phyloP scores from a whole-genome alignment of 1,284 basidiomycete genomes.

The Ustilago esculenta region DNA sequence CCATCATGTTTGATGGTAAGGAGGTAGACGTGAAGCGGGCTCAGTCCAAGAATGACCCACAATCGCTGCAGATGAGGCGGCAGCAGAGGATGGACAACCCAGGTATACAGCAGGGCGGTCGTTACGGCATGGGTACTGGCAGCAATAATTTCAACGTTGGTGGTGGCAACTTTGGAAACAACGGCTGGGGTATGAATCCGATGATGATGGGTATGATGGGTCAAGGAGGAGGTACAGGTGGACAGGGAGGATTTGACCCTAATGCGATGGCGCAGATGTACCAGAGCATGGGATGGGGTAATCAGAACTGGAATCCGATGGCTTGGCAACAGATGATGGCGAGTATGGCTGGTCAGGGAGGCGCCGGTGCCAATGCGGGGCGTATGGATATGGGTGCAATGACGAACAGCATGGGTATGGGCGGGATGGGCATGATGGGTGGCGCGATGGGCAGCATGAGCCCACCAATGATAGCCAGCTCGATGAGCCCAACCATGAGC shows the following conservation, averaged over 20 bases:
- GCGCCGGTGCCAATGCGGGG: constrained; percentile 38
- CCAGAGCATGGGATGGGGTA: constrained; percentile 70
- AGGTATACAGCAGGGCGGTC: constrained; percentile 11
- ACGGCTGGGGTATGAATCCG: constrained; percentile 66
- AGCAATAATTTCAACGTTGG: constrained; percentile 71
- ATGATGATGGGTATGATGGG: constrained; percentile 70
- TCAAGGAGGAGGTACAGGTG: constrained; percentile 35
- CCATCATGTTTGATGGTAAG: constrained; percentile 67
- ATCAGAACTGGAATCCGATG: constrained; percentile 63
- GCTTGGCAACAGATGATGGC: constrained; percentile 65
- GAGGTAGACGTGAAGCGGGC: constrained; percentile 88
- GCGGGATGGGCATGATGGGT: constrained; percentile 68
- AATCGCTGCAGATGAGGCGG: constrained; percentile 29
- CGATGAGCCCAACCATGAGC: constrained; percentile 51
- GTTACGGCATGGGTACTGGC: constrained; percentile 19
- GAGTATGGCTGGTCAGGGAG: constrained; percentile 34
- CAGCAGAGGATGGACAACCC: constrained; percentile 29
- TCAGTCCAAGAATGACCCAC: constrained; percentile 48
- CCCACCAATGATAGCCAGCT: constrained; percentile 7
- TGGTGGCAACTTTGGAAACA: constrained; percentile 74
- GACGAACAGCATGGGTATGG: constrained; percentile 68
- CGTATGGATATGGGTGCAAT: constrained; percentile 70
- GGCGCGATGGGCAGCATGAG: constrained; percentile 44
- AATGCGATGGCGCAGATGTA: constrained; percentile 72
- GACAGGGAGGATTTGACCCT: constrained; percentile 68